These are phyloP conservation scores for Chenopodium quinoa DNA, from an alignment of 148 eudicot genomes.

Conservation along the genomic window DNA sequence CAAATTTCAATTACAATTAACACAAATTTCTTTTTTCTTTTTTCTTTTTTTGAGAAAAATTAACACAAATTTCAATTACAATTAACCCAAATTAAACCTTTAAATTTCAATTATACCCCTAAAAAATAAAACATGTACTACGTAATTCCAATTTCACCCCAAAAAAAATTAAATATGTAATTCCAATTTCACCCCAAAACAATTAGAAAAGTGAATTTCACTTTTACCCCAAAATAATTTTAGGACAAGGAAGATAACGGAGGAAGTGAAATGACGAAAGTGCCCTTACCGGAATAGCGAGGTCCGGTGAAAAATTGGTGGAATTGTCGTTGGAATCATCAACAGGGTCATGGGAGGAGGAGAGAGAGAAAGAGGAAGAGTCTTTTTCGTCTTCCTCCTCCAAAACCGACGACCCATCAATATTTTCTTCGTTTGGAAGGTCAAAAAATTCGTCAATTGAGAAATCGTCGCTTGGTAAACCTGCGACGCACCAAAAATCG, in stretches of 20 bases:
- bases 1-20: background rate
- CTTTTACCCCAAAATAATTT: background rate
- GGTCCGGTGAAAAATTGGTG: constrained; percentile 36
- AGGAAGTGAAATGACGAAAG: constrained; percentile 8
- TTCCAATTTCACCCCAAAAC: too few relatives aligned
- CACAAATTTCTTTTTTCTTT: too few relatives aligned
- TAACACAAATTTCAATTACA: too few relatives aligned
- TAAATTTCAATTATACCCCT: background rate
- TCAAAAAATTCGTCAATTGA: constrained; percentile 77
- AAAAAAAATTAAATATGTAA: too few relatives aligned
- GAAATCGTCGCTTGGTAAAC: constrained; percentile 51
- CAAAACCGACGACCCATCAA: constrained; percentile 4
- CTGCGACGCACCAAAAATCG: constrained; percentile 38
- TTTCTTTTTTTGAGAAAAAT: too few relatives aligned
- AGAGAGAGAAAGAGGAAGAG: constrained; percentile 38
- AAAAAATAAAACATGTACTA: background rate
- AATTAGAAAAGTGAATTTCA: background rate
- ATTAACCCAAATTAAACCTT: too few relatives aligned
- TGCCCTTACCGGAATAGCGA: constrained; percentile 61
- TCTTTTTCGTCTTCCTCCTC: constrained; percentile 37
- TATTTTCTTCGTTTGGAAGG: constrained; percentile 51
- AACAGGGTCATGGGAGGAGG: constrained; percentile 42
- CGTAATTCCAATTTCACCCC: background rate
- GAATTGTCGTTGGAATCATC: constrained; percentile 30
- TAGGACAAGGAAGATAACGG: background rate